Percentiles rank a stretch among this genome's conserved stretches.
Conservation (phyloP, 1,139 yeast genomes). For the Geotrichum bryndzae region DNA sequence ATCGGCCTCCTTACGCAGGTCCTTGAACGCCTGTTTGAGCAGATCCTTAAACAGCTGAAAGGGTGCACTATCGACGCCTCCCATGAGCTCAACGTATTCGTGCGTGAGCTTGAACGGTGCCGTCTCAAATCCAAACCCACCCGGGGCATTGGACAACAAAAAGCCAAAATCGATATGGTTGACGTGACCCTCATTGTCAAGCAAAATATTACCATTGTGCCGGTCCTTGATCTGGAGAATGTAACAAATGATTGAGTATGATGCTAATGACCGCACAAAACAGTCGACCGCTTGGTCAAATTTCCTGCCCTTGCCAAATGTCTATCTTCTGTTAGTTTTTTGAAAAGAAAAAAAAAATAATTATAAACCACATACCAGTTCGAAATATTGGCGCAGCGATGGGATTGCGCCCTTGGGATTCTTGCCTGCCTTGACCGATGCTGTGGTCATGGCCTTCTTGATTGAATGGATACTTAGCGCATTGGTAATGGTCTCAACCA, state of each 20-base stretch:
- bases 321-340: slow-evolving; percentile 27
- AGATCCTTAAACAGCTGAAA: slow-evolving; percentile 55
- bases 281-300: slow-evolving; percentile 70
- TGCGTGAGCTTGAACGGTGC: slow-evolving; percentile 90
- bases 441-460: slow-evolving; percentile 79
- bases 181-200: slow-evolving; percentile 90
- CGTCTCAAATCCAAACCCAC: slow-evolving; percentile 92
- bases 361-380: slow-evolving; percentile 23
- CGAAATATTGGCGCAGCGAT: slow-evolving; percentile 70
- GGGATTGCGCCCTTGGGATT: slow-evolving; percentile 64
- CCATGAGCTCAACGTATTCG: slow-evolving; percentile 82
- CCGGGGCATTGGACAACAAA: slow-evolving; percentile 86
- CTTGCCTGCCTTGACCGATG: slow-evolving; percentile 60
- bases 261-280: slow-evolving; percentile 79
- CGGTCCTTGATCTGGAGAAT: slow-evolving; percentile 87
- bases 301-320: slow-evolving; percentile 56
- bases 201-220: slow-evolving; percentile 92
- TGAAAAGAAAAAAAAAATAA: not conserved
- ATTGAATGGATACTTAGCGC: slow-evolving; percentile 91
- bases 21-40: slow-evolving; percentile 66
- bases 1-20: slow-evolving; percentile 64
- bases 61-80: slow-evolving; percentile 60
- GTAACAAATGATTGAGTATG: slow-evolving; percentile 84
- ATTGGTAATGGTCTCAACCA: slow-evolving; percentile 92
- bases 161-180: slow-evolving; percentile 96